phyloP scores from a whole-genome alignment of 1,284 basidiomycete species.

The Cystodermella granulosa region DNA sequence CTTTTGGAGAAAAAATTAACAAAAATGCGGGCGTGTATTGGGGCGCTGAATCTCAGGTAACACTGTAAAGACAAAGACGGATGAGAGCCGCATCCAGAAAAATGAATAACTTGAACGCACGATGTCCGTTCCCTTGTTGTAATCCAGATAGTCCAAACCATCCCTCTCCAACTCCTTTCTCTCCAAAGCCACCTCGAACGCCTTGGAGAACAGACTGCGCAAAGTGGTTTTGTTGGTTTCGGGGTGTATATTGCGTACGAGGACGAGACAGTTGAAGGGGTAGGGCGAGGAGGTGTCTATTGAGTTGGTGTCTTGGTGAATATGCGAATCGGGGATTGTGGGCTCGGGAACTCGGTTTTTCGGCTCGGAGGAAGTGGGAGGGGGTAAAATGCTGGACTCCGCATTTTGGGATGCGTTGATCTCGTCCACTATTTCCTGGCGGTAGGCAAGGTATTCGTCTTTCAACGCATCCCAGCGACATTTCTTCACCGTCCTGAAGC shows the following conservation, averaged over 20 bases:
- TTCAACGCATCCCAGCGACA: conserved; percentile 56
- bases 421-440: conserved; percentile 47
- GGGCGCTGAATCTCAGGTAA: too few relatives aligned
- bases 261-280: conserved; percentile 62
- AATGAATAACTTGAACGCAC: conserved; percentile 42
- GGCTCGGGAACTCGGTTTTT: not conserved
- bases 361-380: not conserved
- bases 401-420: conserved; percentile 35
- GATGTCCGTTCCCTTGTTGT: conserved; percentile 66
- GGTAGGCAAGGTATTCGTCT: conserved; percentile 60
- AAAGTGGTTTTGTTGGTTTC: conserved; percentile 69
- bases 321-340: not conserved
- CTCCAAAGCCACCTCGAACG: conserved; percentile 10
- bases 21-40: too few relatives aligned
- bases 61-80: not conserved
- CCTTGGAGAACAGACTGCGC: conserved; percentile 48
- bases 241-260: conserved; percentile 61
- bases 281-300: conserved; percentile 42
- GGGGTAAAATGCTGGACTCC: conserved; percentile 4
- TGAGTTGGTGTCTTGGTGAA: conserved; percentile 1
- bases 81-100: not conserved
- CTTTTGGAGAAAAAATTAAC: too few relatives aligned
- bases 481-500: conserved; percentile 57
- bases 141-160: conserved; percentile 71
- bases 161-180: conserved; percentile 17